These are phyloP conservation scores for Apiospora kogelbergensis DNA, from an alignment of 2,329 filamentous ascomycete genomes.

Conservation along the genomic window DNA sequence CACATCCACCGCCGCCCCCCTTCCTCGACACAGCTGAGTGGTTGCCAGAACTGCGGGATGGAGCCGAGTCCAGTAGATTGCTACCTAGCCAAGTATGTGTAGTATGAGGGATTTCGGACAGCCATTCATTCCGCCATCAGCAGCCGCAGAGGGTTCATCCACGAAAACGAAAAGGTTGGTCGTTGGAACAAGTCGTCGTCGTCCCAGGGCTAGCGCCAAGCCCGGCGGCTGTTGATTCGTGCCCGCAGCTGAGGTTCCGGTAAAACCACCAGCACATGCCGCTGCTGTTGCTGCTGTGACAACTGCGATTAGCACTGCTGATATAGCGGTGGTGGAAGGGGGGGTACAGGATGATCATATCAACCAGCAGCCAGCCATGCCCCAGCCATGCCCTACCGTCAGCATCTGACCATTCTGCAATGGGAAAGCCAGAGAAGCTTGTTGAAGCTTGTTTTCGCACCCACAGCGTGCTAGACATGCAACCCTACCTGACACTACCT, in stretches of 20 bases:
- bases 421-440: background rate
- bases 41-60: background rate
- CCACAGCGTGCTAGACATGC: background rate
- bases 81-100: background rate
- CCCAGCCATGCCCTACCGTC: background rate
- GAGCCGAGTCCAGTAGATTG: background rate
- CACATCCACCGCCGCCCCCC: background rate
- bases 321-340: background rate
- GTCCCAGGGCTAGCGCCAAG: background rate
- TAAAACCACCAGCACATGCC: background rate
- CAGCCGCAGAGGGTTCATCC: background rate
- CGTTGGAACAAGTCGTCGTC: background rate
- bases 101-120: constrained; percentile 1
- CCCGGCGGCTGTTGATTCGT: constrained; percentile 2
- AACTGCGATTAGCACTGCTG: background rate
- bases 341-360: background rate
- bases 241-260: constrained; percentile 3
- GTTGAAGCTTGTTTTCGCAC: background rate
- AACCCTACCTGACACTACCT: background rate
- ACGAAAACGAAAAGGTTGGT: background rate
- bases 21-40: background rate
- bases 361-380: too few relatives aligned
- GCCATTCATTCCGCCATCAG: background rate
- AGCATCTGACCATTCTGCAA: background rate
- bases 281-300: background rate